Evolutionary conservation across 306 rosid species (phyloP), one percentile per base, ranked within the genome.

Genomic region (Glycine latifolia): DNA sequence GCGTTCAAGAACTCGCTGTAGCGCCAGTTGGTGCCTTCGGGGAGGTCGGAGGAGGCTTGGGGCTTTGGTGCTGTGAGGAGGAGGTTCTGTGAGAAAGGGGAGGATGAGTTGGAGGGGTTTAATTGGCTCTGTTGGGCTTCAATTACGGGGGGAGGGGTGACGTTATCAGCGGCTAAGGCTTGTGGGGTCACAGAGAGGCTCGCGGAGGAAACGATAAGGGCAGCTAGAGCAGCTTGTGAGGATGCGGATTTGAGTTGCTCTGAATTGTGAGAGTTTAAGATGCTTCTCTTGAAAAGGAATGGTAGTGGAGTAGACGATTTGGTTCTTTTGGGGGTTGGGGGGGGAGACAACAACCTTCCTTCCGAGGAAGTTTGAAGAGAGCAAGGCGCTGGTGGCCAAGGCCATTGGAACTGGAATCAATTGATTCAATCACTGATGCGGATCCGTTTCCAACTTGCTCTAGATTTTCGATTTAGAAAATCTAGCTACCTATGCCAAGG

Each of bases 1-100:
- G 98, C 99, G 76, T 91, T 95, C 46, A 95, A 37, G 82, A 95
- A 95, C 79, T 95, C 99, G 83, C 98, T 93, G 91, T 95, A 95
- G 14, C 98, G 93, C 99, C 99, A 95, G 66, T 95, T 91, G 56
- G 76, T 50, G 4, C 99, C 98, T 67, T 95, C 99, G 17, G 99
- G 99, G 56, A 95, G 90, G 84, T 95, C 99, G 0, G 94, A 70
- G 14, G 81, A 93, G 33, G 91, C 1, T 80, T 95, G 97, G 7
- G 99, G 91, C 17, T 89, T 91, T 0, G 98, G 99, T 31, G 99
- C 98, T 7, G 91, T 87, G 39, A 93, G 85, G 59, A 88, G 88
- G 15, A 93, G 85, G 55, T 82, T 91, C 73, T 89, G 92, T 2
- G 96, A 85, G 63, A 95, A 95, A 5, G 96, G 93, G 0, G 97